Base-by-base conservation (phyloP, 2,329 filamentous ascomycete species). In the Sarocladiaceae sp. region DNA sequence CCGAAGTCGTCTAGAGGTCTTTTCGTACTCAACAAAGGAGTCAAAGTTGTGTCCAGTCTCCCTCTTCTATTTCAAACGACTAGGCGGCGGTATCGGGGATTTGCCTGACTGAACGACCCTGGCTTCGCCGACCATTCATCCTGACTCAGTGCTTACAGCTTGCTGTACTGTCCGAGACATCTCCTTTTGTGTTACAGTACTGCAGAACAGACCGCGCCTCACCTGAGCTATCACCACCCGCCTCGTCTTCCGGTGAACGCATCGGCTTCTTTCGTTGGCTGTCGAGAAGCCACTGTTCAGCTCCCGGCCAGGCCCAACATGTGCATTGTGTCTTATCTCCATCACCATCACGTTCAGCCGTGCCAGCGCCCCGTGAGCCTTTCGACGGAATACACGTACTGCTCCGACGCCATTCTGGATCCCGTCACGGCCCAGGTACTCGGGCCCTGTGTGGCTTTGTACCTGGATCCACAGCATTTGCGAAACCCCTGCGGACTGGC, bases 271-370 rank as follows among this genome's bases (percentile, higher is more conserved):
- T n/a, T n/a, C n/a, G n/a, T n/a, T n/a, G n/a, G n/a, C n/a, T n/a
- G n/a, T n/a, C n/a, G n/a, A n/a, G n/a, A n/a, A n/a, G n/a, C n/a
- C n/a, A n/a, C n/a, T n/a, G n/a, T n/a, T n/a, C n/a, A 18, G 19
- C 3, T 13, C n/a, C n/a, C n/a, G n/a, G n/a, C n/a, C n/a, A n/a
- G n/a, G n/a, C n/a, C 15, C 37, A 44, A 34, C 32, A 77, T 77
- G 74, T 76, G 73, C 51, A 66, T 62, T 48, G 69, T 68, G 57
- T 68, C 70, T 49, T 70, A 70, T 52, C 60, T 73, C 33, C 72
- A 76, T 53, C 67, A 73, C 54, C 73, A 77, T 53, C 73, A 74
- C 50, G 51, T 67, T 23, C 54, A 61, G 19, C 67, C 70, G 5
- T 74, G 70, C 51, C 50, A 50, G 13, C 63, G 63, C 6, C 59